Percentiles rank a stretch among this genome's conserved stretches.
These are phyloP conservation scores for Chalciporus piperatoides DNA, from an alignment of 1,284 basidiomycete genomes.

Conservation along the genomic window DNA sequence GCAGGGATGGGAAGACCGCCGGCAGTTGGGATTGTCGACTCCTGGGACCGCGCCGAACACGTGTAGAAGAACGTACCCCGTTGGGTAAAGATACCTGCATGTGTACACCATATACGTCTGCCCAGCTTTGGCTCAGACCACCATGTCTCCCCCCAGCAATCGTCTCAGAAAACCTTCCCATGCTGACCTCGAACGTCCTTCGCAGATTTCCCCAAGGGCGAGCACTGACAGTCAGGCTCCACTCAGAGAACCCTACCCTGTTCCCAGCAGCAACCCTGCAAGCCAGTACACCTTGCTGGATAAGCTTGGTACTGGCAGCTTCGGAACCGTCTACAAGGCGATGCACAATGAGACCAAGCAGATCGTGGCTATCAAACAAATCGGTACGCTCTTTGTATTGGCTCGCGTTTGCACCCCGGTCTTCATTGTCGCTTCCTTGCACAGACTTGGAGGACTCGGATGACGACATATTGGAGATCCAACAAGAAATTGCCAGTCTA, in stretches of 20 bases:
- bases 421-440: constrained; percentile 4
- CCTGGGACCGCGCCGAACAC: constrained; percentile 19
- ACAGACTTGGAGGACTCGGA: constrained; percentile 85
- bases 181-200: constrained; percentile 45
- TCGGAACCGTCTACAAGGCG: constrained; percentile 96
- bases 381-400: constrained; percentile 55
- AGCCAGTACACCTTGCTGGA: constrained; percentile 91
- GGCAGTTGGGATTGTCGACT: not conserved
- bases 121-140: constrained; percentile 23
- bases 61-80: constrained; percentile 24
- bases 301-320: constrained; percentile 96
- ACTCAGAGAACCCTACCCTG: constrained; percentile 58
- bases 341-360: constrained; percentile 92
- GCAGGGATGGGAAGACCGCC: constrained; percentile 6
- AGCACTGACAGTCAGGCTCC: constrained; percentile 37
- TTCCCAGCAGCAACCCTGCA: constrained; percentile 74
- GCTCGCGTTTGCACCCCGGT: constrained; percentile 4
- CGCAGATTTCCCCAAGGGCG: constrained; percentile 46
- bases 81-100: constrained; percentile 24
- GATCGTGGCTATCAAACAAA: constrained; percentile 97
- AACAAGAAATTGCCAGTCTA: constrained; percentile 95
- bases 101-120: constrained; percentile 1
- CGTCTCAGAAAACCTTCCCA: constrained; percentile 43
- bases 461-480: constrained; percentile 96
- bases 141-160: constrained; percentile 44